Percentiles rank a stretch among this genome's conserved stretches.
Conservation (phyloP, 192 early-diverging fungal genomes). For the Coemansia sp. region DNA sequence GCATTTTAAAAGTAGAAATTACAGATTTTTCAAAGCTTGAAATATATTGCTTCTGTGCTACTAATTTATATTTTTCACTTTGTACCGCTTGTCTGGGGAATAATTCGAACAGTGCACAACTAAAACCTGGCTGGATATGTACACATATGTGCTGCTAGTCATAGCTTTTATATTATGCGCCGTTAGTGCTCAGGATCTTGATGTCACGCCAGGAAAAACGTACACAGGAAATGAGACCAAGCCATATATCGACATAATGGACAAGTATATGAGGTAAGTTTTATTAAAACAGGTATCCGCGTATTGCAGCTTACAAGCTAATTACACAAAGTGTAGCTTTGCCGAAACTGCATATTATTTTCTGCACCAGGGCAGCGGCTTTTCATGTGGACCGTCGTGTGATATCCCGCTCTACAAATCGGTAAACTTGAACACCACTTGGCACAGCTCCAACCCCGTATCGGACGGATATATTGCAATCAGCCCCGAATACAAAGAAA, state of each 20-base stretch:
- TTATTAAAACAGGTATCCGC: neutral
- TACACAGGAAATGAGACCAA: slow-evolving; percentile 35
- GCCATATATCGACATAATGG: slow-evolving; percentile 34
- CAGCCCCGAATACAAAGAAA: slow-evolving; percentile 34
- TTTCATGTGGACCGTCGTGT: slow-evolving; percentile 36
- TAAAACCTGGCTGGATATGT: neutral
- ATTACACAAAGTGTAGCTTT: slow-evolving; percentile 22
- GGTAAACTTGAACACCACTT: slow-evolving; percentile 37
- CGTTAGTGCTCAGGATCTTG: slow-evolving; percentile 29
- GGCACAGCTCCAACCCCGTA: slow-evolving; percentile 47
- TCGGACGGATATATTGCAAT: slow-evolving; percentile 50
- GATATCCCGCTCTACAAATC: slow-evolving; percentile 18
- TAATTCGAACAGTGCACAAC: neutral
- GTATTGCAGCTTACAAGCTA: too few species aligned
- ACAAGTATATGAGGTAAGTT: slow-evolving; percentile 55
- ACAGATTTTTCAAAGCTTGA: neutral
- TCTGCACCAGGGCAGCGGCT: slow-evolving; percentile 38
- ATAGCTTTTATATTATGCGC: neutral
- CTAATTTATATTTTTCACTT: neutral
- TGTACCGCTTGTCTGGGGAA: neutral
- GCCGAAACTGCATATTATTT: slow-evolving; percentile 45
- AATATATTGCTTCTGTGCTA: neutral
- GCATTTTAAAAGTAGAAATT: neutral
- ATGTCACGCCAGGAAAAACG: slow-evolving; percentile 42
- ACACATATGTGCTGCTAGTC: neutral